phyloP scores from a whole-genome alignment of 371 early-diverging fungal species.

The Quaeritorhiza haematococci region DNA sequence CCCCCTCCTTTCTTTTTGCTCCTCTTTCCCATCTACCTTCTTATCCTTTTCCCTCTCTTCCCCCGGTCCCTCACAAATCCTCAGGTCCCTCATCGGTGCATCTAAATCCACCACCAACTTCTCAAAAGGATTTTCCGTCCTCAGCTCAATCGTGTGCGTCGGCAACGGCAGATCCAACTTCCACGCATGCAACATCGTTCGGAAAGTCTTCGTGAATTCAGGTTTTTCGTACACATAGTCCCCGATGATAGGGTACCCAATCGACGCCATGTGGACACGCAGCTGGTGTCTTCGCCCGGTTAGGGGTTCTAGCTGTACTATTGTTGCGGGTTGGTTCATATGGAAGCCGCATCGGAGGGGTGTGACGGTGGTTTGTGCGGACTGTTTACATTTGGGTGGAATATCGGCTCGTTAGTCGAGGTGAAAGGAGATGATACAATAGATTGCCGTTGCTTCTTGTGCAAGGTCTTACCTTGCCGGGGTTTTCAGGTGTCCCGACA shows the following conservation, averaged over 20 bases:
- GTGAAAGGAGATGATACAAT: not conserved
- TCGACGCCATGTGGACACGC: slow-evolving; percentile 54
- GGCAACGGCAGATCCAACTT: slow-evolving; percentile 10
- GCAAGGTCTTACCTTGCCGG: slow-evolving; percentile 8
- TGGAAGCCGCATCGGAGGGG: slow-evolving; percentile 7
- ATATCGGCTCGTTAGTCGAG: not conserved
- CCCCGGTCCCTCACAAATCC: no score
- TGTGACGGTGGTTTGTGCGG: slow-evolving; percentile 16
- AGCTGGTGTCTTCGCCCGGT: slow-evolving; percentile 80
- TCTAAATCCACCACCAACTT: slow-evolving; percentile 6
- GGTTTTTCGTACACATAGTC: slow-evolving; percentile 40
- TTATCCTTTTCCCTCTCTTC: no score
- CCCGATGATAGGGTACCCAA: slow-evolving; percentile 49
- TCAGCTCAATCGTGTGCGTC: slow-evolving; percentile 1
- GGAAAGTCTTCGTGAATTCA: slow-evolving; percentile 6
- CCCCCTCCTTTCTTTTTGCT: no score
- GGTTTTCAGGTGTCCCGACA: slow-evolving; percentile 10
- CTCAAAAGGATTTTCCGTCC: slow-evolving; percentile 15
- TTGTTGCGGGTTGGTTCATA: slow-evolving; percentile 11
- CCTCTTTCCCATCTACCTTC: no score
- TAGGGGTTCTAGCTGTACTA: slow-evolving; percentile 51
- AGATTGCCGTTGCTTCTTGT: not conserved
- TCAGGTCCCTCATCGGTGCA: no score
- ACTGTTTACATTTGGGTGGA: no score
- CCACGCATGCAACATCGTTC: slow-evolving; percentile 22